phyloP scores from a whole-genome alignment of 2,329 filamentous ascomycete genomes.

The Monosporascus ibericus region DNA sequence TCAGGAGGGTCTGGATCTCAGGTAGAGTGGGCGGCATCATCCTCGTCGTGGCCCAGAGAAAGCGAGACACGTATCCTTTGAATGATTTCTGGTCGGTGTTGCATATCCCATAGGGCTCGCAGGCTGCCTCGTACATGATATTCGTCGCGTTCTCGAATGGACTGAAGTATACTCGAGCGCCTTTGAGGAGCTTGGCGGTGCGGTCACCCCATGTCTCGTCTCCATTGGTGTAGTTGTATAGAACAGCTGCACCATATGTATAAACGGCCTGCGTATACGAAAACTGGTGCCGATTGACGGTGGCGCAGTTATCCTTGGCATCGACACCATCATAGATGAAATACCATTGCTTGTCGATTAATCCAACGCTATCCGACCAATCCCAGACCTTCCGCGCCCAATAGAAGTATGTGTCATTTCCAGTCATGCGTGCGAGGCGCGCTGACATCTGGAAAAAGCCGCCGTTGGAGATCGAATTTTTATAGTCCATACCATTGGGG shows the following conservation, averaged over 20 bases:
- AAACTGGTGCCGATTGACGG: conserved; percentile 51
- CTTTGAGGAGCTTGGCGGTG: conserved; percentile 44
- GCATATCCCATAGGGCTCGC: conserved; percentile 52
- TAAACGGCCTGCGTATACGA: conserved; percentile 62
- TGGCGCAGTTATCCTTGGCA: conserved; percentile 45
- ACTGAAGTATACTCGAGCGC: conserved; percentile 42
- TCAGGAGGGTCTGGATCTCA: conserved; percentile 42
- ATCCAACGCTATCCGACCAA: conserved; percentile 51
- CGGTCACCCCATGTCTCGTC: conserved; percentile 48
- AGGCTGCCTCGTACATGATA: conserved; percentile 62
- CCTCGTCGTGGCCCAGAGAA: conserved; percentile 53
- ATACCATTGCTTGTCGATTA: conserved; percentile 46
- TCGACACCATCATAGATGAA: conserved; percentile 59
- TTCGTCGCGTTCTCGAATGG: conserved; percentile 45
- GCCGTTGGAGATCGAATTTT: conserved; percentile 75
- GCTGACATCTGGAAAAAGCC: conserved; percentile 79
- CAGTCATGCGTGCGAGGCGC: conserved; percentile 64
- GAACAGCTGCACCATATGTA: conserved; percentile 56
- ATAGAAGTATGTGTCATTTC: conserved; percentile 57
- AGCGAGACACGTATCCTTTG: conserved; percentile 62
- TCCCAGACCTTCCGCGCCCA: conserved; percentile 65
- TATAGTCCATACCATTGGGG: conserved; percentile 70
- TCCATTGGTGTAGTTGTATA: conserved; percentile 54
- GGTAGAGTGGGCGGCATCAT: conserved; percentile 49
- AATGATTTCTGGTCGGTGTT: conserved; percentile 60